Percentiles rank a stretch among this genome's conserved stretches.
Evolutionary conservation across 306 rosid species (phyloP).

Genomic region (Mimosa bimucronata): DNA sequence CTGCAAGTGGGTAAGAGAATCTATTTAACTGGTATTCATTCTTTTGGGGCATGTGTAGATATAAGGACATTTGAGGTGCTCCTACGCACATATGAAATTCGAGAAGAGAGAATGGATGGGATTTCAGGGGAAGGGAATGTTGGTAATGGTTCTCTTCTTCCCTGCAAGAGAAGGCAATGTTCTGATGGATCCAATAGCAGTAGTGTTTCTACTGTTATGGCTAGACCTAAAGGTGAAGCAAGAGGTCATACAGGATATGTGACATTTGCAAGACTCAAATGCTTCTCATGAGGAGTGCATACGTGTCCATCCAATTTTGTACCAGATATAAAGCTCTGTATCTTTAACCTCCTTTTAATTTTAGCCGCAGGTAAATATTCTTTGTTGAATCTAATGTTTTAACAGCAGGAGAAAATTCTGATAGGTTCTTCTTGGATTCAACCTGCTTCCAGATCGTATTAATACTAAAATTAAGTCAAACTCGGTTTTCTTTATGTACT

Average conservation of each 20-base stretch:
- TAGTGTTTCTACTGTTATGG: slow-evolving; percentile 58
- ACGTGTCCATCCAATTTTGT: slow-evolving; percentile 25
- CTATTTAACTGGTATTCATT: neutral
- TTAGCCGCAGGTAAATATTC: slow-evolving; percentile 1
- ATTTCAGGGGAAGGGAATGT: slow-evolving; percentile 30
- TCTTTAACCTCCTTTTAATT: slow-evolving; percentile 22
- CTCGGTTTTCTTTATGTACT: no score
- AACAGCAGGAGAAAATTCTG: neutral
- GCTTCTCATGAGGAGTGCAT: slow-evolving; percentile 42
- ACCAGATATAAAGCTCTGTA: neutral
- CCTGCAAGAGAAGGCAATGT: slow-evolving; percentile 71
- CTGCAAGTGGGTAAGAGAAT: neutral
- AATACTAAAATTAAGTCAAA: no score
- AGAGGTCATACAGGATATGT: slow-evolving; percentile 93
- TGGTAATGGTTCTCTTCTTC: slow-evolving; percentile 57
- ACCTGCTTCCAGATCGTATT: no score
- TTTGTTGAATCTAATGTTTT: slow-evolving; percentile 1
- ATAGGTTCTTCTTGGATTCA: no score
- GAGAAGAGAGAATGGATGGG: slow-evolving; percentile 56
- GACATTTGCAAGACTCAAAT: slow-evolving; percentile 82
- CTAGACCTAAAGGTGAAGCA: slow-evolving; percentile 72
- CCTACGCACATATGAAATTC: slow-evolving; percentile 72
- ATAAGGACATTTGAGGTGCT: slow-evolving; percentile 89
- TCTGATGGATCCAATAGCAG: slow-evolving; percentile 52
- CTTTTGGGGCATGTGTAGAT: slow-evolving; percentile 48